These are phyloP conservation scores for Teratosphaeria nubilosa DNA, from an alignment of 2,329 filamentous ascomycete species.

Conservation along the genomic window DNA sequence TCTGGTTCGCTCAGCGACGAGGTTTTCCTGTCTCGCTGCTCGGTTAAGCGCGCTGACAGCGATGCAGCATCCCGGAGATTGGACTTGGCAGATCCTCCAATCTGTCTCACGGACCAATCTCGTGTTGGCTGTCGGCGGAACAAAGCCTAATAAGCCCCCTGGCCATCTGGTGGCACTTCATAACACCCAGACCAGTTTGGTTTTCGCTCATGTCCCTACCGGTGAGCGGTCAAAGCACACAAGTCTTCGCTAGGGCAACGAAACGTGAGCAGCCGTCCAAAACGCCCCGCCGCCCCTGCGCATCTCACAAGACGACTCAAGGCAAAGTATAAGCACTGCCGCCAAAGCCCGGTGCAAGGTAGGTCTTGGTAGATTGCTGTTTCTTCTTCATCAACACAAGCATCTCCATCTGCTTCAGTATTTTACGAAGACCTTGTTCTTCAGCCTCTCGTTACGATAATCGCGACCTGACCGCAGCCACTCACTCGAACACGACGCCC, in stretches of 20 bases:
- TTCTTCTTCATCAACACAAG: constrained; percentile 9
- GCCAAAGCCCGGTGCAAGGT: neutral
- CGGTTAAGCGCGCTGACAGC: neutral
- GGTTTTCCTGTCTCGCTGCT: neutral
- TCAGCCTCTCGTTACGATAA: constrained; percentile 18
- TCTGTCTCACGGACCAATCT: neutral
- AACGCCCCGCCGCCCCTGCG: neutral
- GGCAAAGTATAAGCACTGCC: neutral
- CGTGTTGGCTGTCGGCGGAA: neutral
- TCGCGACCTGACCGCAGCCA: constrained; percentile 10
- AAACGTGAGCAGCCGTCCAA: neutral
- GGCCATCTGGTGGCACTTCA: neutral
- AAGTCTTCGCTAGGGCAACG: neutral
- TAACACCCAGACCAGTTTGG: neutral
- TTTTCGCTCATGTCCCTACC: neutral
- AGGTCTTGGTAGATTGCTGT: neutral
- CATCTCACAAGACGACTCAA: neutral
- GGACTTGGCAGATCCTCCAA: neutral
- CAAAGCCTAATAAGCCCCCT: neutral
- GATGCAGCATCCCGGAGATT: neutral
- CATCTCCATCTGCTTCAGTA: constrained; percentile 3
- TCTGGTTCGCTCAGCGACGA: neutral
- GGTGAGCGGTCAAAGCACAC: neutral
- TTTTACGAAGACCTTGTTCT: constrained; percentile 12
- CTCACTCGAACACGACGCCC: constrained; percentile 16